phyloP scores from a whole-genome alignment of 2,329 filamentous ascomycete species.

The Apiospora aurea region DNA sequence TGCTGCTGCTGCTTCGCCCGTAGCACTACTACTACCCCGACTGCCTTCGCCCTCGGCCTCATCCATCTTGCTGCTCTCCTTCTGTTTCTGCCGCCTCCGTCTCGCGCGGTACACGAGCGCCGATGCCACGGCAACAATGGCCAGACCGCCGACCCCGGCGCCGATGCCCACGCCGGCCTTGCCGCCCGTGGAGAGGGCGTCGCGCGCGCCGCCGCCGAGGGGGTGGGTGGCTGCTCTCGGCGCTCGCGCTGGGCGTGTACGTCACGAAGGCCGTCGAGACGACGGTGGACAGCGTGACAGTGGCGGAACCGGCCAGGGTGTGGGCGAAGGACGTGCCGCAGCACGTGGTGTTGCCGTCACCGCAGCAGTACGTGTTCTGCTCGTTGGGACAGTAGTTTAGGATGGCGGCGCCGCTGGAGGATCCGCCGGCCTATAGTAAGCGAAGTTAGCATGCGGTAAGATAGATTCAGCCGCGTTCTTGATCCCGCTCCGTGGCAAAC shows the following conservation, averaged over 20 bases:
- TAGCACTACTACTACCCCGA: neutral
- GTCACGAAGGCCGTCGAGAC: constrained; percentile 23
- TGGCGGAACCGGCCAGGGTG: constrained; percentile 20
- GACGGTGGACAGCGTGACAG: constrained; percentile 16
- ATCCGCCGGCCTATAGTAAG: neutral
- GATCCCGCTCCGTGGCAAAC: no score
- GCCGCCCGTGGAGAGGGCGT: neutral
- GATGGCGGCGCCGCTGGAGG: constrained; percentile 16
- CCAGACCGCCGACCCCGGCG: constrained; percentile 13
- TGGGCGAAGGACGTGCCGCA: constrained; percentile 22
- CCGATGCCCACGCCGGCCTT: constrained; percentile 21
- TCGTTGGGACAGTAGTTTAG: constrained; percentile 12
- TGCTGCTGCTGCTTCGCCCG: neutral
- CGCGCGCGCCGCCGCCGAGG: neutral
- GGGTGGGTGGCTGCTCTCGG: neutral
- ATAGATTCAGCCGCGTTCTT: neutral
- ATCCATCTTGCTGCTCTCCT: neutral
- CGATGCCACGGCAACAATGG: constrained; percentile 1
- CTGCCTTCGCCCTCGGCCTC: neutral
- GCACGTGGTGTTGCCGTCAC: constrained; percentile 15
- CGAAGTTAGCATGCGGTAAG: neutral
- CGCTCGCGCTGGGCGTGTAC: constrained; percentile 3
- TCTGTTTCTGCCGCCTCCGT: constrained; percentile 2
- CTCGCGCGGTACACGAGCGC: neutral
- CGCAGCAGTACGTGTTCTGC: constrained; percentile 22